Evolutionary conservation across 129 eudicot species (phyloP), one percentile per base, ranked within the genome.

Genomic region (Cynara cardunculus): DNA sequence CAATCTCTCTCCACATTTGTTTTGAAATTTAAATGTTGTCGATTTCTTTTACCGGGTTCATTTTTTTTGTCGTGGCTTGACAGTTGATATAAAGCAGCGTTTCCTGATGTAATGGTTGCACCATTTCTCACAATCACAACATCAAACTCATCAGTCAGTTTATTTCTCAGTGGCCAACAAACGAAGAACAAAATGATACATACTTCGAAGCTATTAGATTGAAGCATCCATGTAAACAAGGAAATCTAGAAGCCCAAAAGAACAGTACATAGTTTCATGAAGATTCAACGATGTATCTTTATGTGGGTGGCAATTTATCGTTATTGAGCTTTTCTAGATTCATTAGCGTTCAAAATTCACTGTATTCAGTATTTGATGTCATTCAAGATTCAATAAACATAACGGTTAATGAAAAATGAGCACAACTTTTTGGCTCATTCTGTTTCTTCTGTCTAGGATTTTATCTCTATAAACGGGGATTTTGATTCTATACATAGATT

Each of bases 81-180:
- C 7, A 5, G 9, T 34, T 9, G 9, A 34, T 34, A 34, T 34
- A 34, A 34, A 34, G 0, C 39, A 34, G 39, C 5, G 39, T 34
- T 34, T 34, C 39, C 8, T 34, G 1, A 34, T 34, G 39, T 34
- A 34, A 34, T 34, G 39, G 10, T 34, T 34, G 39, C 16, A 37
- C 46, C 13, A 37, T 37, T 37, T 65, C 86, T 74, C 6, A 72
- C 6, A 31, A 28, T 19, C 72, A 75, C 59, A 72, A 78, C 28
- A 71, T 49, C 37, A 86, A 90, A 44, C 67, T 86, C 82, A 86
- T 94, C 49, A 34, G 69, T 6, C 82, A 87, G 70, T 89, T 92
- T 82, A 82, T 95, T 39, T 85, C 90, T 2, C 80, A 67, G 3
- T 90, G 97, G 93, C 74, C 92, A 86, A 84, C 94, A 1, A 84